Evolutionary conservation across 2,329 filamentous ascomycete genomes (phyloP).

Genomic region (Apiospora koreana): DNA sequence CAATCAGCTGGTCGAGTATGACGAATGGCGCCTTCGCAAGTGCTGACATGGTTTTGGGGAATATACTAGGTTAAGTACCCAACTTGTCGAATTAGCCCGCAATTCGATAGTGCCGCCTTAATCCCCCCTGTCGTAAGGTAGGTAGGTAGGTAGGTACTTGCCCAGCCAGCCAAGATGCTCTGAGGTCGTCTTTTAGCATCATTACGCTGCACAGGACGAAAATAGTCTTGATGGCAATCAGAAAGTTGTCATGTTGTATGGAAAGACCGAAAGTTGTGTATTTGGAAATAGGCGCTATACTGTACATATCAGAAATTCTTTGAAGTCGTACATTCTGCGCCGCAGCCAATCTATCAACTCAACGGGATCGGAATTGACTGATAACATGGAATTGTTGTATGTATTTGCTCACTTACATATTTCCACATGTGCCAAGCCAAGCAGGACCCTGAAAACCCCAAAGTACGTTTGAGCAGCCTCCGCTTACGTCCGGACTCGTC

Average conservation of each 20-base stretch:
- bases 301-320: background rate
- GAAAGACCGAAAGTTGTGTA: background rate
- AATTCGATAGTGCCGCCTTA: constrained; percentile 1
- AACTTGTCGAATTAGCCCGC: background rate
- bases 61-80: background rate
- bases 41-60: background rate
- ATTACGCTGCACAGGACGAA: background rate
- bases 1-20: background rate
- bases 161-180: background rate
- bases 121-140: background rate
- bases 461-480: background rate
- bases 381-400: background rate
- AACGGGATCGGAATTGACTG: background rate
- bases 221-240: background rate
- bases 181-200: background rate
- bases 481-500: background rate
- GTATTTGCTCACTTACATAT: background rate
- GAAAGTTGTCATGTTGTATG: background rate
- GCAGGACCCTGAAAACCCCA: background rate
- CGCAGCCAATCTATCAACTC: background rate
- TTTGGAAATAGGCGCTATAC: background rate
- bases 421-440: background rate
- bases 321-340: background rate
- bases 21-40: background rate
- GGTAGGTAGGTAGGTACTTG: background rate